Evolutionary conservation across 2,329 filamentous ascomycete species (phyloP).

Genomic region (Myrmaecium sp.): DNA sequence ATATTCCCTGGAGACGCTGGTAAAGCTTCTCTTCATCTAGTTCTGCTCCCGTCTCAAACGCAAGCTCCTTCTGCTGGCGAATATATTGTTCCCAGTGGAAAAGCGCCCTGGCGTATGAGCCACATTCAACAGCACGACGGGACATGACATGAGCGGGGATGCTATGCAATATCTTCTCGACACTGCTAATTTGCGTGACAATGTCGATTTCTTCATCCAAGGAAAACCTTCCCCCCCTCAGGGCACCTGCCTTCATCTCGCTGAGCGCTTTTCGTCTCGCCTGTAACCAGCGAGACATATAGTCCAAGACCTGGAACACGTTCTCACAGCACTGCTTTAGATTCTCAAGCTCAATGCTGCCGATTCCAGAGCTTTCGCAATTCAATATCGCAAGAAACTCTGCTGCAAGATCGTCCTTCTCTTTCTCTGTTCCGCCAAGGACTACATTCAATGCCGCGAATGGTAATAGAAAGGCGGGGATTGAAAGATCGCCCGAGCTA

Average conservation of each 20-base stretch:
- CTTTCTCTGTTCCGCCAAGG: slow-evolving; percentile 48
- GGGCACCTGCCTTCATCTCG: slow-evolving; percentile 23
- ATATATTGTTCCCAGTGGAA: slow-evolving; percentile 94
- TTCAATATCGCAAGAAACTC: slow-evolving; percentile 65
- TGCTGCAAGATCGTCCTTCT: slow-evolving; percentile 46
- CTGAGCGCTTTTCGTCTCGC: slow-evolving; percentile 43
- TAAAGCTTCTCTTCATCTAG: slow-evolving; percentile 47
- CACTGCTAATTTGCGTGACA: slow-evolving; percentile 40
- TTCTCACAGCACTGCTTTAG: slow-evolving; percentile 81
- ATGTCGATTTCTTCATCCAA: slow-evolving; percentile 35
- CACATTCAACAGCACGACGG: slow-evolving; percentile 76
- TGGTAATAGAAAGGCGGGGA: slow-evolving; percentile 75
- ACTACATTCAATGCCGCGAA: slow-evolving; percentile 75
- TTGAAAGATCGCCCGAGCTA: slow-evolving; percentile 67
- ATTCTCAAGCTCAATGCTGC: slow-evolving; percentile 50
- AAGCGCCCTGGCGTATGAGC: slow-evolving; percentile 77
- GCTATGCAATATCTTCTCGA: slow-evolving; percentile 54
- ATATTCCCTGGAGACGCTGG: slow-evolving; percentile 76
- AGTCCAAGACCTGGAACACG: slow-evolving; percentile 80
- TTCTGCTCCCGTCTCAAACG: slow-evolving; percentile 30
- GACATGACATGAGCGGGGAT: slow-evolving; percentile 62
- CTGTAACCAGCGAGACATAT: slow-evolving; percentile 79
- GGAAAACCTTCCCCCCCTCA: slow-evolving; percentile 24
- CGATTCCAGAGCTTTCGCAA: slow-evolving; percentile 35
- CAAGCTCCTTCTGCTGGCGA: slow-evolving; percentile 31